Percentiles rank a stretch among this genome's conserved stretches.
phyloP scores from a whole-genome alignment of 2,329 filamentous ascomycete species.

The Colletotrichum liriopes region DNA sequence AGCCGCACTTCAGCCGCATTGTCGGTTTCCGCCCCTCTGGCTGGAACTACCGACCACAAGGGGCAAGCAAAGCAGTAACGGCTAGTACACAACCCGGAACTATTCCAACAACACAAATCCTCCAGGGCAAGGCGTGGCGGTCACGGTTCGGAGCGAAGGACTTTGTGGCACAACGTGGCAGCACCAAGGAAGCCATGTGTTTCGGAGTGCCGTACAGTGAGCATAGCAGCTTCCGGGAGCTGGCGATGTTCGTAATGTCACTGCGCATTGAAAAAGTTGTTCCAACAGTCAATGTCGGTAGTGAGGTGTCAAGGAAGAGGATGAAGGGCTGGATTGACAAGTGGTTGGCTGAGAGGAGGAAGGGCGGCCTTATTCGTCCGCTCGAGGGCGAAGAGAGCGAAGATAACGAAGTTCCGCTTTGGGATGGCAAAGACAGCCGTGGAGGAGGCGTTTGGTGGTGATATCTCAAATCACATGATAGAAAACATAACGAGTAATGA shows the following conservation, averaged over 20 bases:
- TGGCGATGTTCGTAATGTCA: slow-evolving; percentile 93
- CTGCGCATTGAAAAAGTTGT: slow-evolving; percentile 91
- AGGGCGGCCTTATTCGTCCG: slow-evolving; percentile 67
- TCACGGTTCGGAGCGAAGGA: slow-evolving; percentile 80
- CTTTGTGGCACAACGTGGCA: slow-evolving; percentile 86
- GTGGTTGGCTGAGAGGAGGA: slow-evolving; percentile 72
- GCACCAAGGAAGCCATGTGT: slow-evolving; percentile 85
- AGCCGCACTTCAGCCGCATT: slow-evolving; percentile 86
- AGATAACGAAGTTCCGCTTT: slow-evolving; percentile 50
- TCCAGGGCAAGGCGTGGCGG: slow-evolving; percentile 79
- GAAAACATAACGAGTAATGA: slow-evolving; percentile 23
- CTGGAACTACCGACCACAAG: slow-evolving; percentile 90
- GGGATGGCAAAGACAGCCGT: slow-evolving; percentile 57
- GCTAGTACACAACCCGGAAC: slow-evolving; percentile 65
- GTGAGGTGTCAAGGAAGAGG: slow-evolving; percentile 68
- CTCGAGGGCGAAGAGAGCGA: slow-evolving; percentile 58
- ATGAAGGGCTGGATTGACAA: slow-evolving; percentile 78
- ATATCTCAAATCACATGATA: slow-evolving; percentile 13
- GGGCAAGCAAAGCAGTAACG: slow-evolving; percentile 64
- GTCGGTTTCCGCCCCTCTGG: slow-evolving; percentile 94
- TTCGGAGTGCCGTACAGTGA: slow-evolving; percentile 97
- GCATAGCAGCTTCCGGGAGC: slow-evolving; percentile 93
- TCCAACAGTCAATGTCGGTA: slow-evolving; percentile 89
- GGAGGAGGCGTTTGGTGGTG: slow-evolving; percentile 60
- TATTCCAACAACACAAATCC: slow-evolving; percentile 65